Base-by-base conservation (phyloP, 1,139 yeast genomes). In the Scheffersomyces segobiensis region DNA sequence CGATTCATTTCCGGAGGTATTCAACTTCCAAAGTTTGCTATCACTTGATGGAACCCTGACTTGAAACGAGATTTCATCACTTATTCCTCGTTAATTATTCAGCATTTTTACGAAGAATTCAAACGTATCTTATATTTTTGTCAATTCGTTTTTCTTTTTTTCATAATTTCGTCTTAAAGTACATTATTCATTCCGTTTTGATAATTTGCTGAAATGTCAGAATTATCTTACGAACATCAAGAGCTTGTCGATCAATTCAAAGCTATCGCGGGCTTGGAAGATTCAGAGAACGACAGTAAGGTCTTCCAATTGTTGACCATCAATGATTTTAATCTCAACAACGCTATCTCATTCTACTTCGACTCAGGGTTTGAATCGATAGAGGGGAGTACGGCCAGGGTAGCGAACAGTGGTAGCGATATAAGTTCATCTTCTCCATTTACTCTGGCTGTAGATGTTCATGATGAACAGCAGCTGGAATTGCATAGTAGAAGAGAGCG, bases 301-400 rank as follows among this genome's bases (percentile, higher is more conserved):
- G 76, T 80, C 0, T 59, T 73, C 1, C 68, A 73, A 46, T 68
- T 85, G 26, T 70, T 85, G 53, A 68, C 75, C 1, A 72, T 77
- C 48, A 76, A 83, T 62, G 77, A 80, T 58, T 81, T 80, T 79
- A 75, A 84, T 64, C 70, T 85, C 59, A 85, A 85, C 62, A 75
- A 75, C 57, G 83, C 88, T 17, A 73, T 84, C 32, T 78, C 82
- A 12, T 72, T 80, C 55, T 85, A 75, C 65, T 84, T 85, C 62
- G 89, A 85, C 61, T 72, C 78, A 18, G 85, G 86, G 49, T 79
- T 80, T 59, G 76, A 74, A 1, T 62, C 72, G 46, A 66, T 73
- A 49, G 50, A 21, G 21, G 56, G 48, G 21, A 39, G 32, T 19
- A 20, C 7, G 4, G 6, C 53, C 42, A 46, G 59, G 57, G 17